phyloP scores from a whole-genome alignment of 805 yeast genomes.

The Candida suzukii region DNA sequence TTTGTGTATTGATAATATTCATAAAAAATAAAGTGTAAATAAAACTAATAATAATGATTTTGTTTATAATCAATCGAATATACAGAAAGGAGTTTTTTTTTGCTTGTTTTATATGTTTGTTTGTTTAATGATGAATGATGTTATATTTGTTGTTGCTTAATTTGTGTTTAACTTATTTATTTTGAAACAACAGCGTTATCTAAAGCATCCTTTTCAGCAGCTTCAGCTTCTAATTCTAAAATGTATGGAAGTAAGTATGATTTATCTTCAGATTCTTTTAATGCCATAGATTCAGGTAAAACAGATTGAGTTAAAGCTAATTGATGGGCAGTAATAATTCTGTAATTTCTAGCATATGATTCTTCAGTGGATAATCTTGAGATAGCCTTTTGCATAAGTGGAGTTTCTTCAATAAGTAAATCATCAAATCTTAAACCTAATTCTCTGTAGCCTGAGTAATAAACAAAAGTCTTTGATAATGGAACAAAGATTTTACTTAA shows the following conservation, averaged over 20 bases:
- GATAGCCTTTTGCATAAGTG: constrained; percentile 79
- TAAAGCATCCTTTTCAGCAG: constrained; percentile 77
- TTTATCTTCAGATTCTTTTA: constrained; percentile 72
- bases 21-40: too few relatives aligned
- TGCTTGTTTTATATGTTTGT: too few relatives aligned
- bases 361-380: constrained; percentile 80
- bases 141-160: too few relatives aligned
- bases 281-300: constrained; percentile 72
- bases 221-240: constrained; percentile 91
- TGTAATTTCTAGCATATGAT: constrained; percentile 84
- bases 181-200: constrained; percentile 56
- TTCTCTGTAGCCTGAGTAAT: constrained; percentile 87
- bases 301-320: constrained; percentile 75
- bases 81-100: too few relatives aligned
- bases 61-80: too few relatives aligned
- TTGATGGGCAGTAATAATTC: constrained; percentile 91
- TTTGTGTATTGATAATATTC: too few relatives aligned
- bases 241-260: constrained; percentile 84
- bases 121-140: too few relatives aligned
- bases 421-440: constrained; percentile 91
- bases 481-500: constrained; percentile 76
- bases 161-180: constrained; percentile 8
- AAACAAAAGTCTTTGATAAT: constrained; percentile 64
- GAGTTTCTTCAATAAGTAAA: constrained; percentile 80
- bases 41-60: too few relatives aligned